Percentiles rank a stretch among this genome's conserved stretches.
Evolutionary conservation across 257 asterid species (phyloP).

Genomic region (Misopates orontium): DNA sequence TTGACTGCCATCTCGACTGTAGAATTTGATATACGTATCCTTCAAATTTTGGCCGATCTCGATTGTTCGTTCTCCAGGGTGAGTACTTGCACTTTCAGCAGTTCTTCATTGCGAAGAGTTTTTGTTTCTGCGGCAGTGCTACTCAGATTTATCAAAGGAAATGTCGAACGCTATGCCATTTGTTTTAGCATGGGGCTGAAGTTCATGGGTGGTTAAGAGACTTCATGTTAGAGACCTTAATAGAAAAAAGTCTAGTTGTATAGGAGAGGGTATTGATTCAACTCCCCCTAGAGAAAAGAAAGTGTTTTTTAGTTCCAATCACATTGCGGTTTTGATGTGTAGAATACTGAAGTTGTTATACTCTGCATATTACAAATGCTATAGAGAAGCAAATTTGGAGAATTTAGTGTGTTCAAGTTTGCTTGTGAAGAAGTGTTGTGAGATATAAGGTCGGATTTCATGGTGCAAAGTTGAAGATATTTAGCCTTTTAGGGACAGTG

Average conservation of each 20-base stretch:
- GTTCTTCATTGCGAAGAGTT: conserved; percentile 18
- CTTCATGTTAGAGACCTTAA: no score
- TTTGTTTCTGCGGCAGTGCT: neutral
- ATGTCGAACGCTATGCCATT: neutral
- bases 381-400: conserved; percentile 3
- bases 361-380: conserved; percentile 14
- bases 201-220: neutral
- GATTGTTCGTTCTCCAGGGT: neutral
- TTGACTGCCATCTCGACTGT: neutral
- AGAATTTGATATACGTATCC: neutral
- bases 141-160: no score
- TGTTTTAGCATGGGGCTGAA: neutral
- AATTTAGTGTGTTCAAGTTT: no score
- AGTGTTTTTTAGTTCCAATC: neutral
- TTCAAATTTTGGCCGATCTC: neutral
- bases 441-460: no score
- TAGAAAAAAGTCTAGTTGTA: no score
- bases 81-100: neutral
- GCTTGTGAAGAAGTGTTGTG: no score
- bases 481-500: no score
- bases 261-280: conserved; percentile 12
- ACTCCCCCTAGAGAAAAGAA: conserved; percentile 1
- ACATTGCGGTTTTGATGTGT: conserved; percentile 33
- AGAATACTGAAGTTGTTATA: conserved; percentile 9
- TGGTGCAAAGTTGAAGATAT: no score